Evolutionary conservation across 345 rosid genomes (phyloP).

Genomic region (Heritiera fomes): DNA sequence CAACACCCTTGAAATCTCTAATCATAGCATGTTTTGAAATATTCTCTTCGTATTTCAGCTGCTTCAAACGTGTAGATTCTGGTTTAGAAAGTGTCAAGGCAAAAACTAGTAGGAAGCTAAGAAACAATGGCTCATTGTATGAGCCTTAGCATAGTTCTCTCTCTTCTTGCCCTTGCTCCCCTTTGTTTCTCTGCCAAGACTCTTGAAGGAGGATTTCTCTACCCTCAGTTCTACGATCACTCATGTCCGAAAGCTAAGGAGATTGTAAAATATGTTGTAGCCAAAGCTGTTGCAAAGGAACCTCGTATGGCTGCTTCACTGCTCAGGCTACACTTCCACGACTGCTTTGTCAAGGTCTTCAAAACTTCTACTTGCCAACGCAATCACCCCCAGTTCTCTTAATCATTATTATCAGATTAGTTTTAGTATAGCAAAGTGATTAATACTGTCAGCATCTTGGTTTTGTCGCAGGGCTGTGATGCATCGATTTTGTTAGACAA

Average conservation of each 20-base stretch:
- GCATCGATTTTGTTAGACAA: slow-evolving; percentile 77
- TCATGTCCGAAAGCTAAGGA: slow-evolving; percentile 62
- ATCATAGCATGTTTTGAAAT: slow-evolving; percentile 24
- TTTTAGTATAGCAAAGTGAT: background rate
- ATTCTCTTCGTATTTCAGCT: slow-evolving; percentile 13
- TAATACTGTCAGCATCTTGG: background rate
- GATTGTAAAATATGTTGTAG: slow-evolving; percentile 58
- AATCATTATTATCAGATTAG: background rate
- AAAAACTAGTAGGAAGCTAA: background rate
- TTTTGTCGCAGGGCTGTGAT: slow-evolving; percentile 76
- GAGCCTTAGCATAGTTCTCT: slow-evolving; percentile 36
- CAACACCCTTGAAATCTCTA: slow-evolving; percentile 7
- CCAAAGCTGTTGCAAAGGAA: slow-evolving; percentile 61
- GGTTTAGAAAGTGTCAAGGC: background rate
- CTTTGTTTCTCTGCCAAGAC: slow-evolving; percentile 39
- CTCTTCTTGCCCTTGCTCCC: slow-evolving; percentile 54
- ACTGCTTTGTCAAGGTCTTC: slow-evolving; percentile 79
- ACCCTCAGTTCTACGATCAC: slow-evolving; percentile 54
- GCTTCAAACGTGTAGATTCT: background rate
- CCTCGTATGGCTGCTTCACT: slow-evolving; percentile 83
- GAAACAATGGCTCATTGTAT: slow-evolving; percentile 40
- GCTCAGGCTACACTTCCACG: slow-evolving; percentile 81
- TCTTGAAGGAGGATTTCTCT: slow-evolving; percentile 48
- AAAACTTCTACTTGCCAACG: background rate
- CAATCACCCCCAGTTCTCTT: background rate